Evolutionary conservation across 2,329 filamentous ascomycete species (phyloP).

Genomic region (Fusarium sulawesiense): DNA sequence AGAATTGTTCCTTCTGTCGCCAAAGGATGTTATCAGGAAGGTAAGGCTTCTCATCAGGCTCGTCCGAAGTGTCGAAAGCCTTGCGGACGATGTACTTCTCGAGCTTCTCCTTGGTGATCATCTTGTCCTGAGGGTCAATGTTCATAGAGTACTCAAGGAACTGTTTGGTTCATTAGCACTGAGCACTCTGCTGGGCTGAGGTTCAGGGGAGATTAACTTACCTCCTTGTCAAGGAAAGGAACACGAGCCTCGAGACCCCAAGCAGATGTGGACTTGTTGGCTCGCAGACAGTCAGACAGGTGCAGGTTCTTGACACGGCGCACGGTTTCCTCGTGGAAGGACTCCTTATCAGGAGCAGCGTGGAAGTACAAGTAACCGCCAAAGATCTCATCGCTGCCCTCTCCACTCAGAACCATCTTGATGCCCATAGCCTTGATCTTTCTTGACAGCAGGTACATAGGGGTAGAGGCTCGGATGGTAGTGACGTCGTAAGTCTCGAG

Average conservation of each 20-base stretch:
- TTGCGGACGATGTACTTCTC: constrained; percentile 99
- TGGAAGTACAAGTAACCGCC: constrained; percentile 99
- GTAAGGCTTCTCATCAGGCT: constrained; percentile 84
- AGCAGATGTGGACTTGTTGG: constrained; percentile 98
- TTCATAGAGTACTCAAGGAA: constrained; percentile 95
- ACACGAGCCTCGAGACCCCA: constrained; percentile 99
- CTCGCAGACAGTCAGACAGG: constrained; percentile 92
- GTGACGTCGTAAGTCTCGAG: constrained; percentile 98
- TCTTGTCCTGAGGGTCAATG: constrained; percentile 93
- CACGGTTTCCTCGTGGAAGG: constrained; percentile 96
- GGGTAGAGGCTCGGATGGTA: constrained; percentile 96
- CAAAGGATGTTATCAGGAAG: constrained; percentile 96
- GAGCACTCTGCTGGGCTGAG: background rate
- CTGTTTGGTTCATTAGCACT: constrained; percentile 52
- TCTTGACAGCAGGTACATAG: constrained; percentile 96
- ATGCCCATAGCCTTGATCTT: constrained; percentile 99
- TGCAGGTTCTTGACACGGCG: constrained; percentile 96
- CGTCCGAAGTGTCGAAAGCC: constrained; percentile 92
- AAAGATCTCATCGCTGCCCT: constrained; percentile 98
- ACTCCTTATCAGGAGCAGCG: constrained; percentile 86
- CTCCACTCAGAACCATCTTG: constrained; percentile 98
- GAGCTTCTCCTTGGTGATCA: constrained; percentile 89
- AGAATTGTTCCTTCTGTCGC: constrained; percentile 99
- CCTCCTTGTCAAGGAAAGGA: constrained; percentile 95
- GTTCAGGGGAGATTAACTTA: constrained; percentile 47